Evolutionary conservation across 306 rosid genomes (phyloP).

Genomic region (Canavalia ensiformis): DNA sequence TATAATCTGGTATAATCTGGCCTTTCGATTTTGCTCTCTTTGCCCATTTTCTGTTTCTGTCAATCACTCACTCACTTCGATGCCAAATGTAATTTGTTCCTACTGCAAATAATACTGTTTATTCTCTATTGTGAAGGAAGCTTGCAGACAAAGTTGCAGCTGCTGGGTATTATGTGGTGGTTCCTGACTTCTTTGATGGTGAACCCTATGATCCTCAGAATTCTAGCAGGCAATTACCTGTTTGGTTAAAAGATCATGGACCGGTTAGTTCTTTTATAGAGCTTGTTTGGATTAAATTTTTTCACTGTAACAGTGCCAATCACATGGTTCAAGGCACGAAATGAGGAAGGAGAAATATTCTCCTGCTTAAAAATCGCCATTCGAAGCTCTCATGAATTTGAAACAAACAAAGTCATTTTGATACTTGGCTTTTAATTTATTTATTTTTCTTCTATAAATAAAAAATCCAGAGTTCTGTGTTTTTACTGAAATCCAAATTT

Average conservation of each 20-base stretch:
- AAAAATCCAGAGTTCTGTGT: not conserved
- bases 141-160: conserved; percentile 84
- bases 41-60: not conserved
- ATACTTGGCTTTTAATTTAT: not conserved
- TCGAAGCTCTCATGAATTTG: not conserved
- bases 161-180: conserved; percentile 77
- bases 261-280: conserved; percentile 58
- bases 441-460: not conserved
- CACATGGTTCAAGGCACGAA: not conserved
- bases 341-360: not conserved
- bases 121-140: conserved; percentile 62
- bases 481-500: conserved; percentile 31
- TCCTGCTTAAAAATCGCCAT: not conserved
- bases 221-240: conserved; percentile 49
- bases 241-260: conserved; percentile 70
- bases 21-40: not conserved
- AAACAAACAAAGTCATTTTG: not conserved
- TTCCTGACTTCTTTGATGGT: conserved; percentile 75
- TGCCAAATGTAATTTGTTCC: conserved; percentile 12
- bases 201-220: conserved; percentile 62
- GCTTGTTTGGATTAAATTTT: not conserved
- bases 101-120: conserved; percentile 26
- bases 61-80: not conserved
- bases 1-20: conserved; percentile 21
- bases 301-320: not conserved